These are phyloP conservation scores for Cyberlindnera suaveolens DNA, from an alignment of 805 yeast species.

Conservation along the genomic window DNA sequence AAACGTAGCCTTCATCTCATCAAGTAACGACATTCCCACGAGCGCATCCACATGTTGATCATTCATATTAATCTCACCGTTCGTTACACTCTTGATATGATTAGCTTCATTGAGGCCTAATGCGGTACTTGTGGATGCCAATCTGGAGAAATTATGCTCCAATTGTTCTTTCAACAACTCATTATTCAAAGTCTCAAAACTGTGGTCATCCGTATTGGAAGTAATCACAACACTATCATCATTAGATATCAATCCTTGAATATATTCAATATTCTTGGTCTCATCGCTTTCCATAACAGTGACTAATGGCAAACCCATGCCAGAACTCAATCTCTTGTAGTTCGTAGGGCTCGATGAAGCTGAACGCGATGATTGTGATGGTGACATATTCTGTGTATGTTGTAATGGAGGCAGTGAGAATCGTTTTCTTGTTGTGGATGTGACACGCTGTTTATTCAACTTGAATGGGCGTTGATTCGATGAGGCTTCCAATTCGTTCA, in stretches of 20 bases:
- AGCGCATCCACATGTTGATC: conserved; percentile 6
- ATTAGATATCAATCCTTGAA: conserved; percentile 16
- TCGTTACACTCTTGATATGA: background rate
- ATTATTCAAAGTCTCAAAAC: conserved; percentile 6
- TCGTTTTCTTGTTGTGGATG: conserved; percentile 16
- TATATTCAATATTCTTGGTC: conserved; percentile 10
- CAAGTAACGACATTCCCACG: conserved; percentile 11
- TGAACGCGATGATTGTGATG: conserved; percentile 6
- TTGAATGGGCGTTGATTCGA: conserved; percentile 9
- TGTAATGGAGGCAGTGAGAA: conserved; percentile 16
- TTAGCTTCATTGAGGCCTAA: background rate
- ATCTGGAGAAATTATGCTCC: conserved; percentile 16
- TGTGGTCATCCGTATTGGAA: conserved; percentile 3
- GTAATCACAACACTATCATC: conserved; percentile 23
- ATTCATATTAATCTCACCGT: conserved; percentile 7
- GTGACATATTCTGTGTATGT: conserved; percentile 4
- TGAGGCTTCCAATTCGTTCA: conserved; percentile 4
- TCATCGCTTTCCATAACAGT: conserved; percentile 23
- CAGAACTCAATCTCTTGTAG: conserved; percentile 23
- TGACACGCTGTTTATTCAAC: conserved; percentile 4
- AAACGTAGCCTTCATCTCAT: conserved; percentile 13
- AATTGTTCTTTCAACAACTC: conserved; percentile 15
- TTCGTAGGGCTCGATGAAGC: conserved; percentile 5
- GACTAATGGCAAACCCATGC: conserved; percentile 22
- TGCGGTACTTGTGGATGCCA: conserved; percentile 3